A percentile compares a stretch with the other conserved stretches of the same genome.
Conservation (phyloP, 768 basidiomycete genomes). For the Mrakia hoshinonis region DNA sequence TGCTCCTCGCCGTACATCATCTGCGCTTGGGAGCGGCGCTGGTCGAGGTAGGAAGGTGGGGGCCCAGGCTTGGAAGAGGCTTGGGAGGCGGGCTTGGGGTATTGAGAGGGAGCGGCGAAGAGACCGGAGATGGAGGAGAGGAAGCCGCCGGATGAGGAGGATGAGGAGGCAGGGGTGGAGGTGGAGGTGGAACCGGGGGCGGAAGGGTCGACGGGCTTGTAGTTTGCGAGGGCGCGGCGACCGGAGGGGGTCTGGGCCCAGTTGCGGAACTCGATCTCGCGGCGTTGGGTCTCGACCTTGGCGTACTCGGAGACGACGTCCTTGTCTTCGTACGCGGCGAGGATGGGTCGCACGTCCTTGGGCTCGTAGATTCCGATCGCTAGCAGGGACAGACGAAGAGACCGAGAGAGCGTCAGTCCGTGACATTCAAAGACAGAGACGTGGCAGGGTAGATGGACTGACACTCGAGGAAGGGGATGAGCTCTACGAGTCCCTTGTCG, state of each 20-base stretch:
- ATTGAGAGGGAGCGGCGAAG: slow-evolving; percentile 11
- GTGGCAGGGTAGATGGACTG: slow-evolving; percentile 33
- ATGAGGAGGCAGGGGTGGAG: not conserved
- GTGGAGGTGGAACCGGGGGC: not conserved
- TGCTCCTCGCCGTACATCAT: slow-evolving; percentile 50
- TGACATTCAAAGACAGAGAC: not conserved
- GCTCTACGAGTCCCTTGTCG: slow-evolving; percentile 67
- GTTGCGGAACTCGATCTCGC: slow-evolving; percentile 22
- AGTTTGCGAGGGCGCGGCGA: slow-evolving; percentile 16
- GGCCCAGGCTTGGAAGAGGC: slow-evolving; percentile 14
- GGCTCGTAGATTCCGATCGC: slow-evolving; percentile 89
- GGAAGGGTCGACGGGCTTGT: not conserved
- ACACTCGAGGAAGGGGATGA: slow-evolving; percentile 97
- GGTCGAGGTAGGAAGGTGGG: slow-evolving; percentile 46
- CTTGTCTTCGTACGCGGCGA: slow-evolving; percentile 76
- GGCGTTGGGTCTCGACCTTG: slow-evolving; percentile 62
- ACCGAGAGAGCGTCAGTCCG: too few relatives aligned
- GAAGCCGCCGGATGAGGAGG: not conserved
- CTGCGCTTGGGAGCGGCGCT: slow-evolving; percentile 50
- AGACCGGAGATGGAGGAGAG: not conserved
- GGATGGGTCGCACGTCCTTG: slow-evolving; percentile 74
- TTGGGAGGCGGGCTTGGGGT: not conserved
- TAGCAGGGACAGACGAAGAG: slow-evolving; percentile 38
- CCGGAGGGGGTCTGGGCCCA: slow-evolving; percentile 25
- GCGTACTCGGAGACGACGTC: slow-evolving; percentile 83